phyloP scores from a whole-genome alignment of 2,329 filamentous ascomycete species.

The Colletotrichum echinochloae region DNA sequence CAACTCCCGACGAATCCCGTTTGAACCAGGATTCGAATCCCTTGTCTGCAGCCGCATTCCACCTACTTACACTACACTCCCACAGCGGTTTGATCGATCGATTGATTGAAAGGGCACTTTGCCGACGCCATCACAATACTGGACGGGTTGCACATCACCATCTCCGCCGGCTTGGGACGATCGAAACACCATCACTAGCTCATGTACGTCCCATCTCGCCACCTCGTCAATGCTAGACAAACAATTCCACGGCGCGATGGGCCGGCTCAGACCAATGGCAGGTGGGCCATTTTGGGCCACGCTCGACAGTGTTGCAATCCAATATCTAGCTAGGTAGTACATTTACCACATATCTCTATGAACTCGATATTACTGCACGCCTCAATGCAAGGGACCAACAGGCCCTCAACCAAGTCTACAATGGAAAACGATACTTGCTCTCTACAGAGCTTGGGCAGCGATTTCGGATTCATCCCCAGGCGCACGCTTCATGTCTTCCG shows the following conservation, averaged over 20 bases:
- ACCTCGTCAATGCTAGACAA: background rate
- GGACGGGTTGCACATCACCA: background rate
- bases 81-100: no score
- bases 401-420: background rate
- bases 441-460: background rate
- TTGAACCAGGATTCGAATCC: background rate
- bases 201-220: background rate
- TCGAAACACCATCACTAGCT: background rate
- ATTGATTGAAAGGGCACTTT: background rate
- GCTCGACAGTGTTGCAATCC: background rate
- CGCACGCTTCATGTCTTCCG: conserved; percentile 6
- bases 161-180: no score
- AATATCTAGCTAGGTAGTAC: no score
- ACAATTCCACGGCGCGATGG: background rate
- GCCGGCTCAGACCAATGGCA: background rate
- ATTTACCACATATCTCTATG: background rate
- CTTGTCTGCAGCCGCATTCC: conserved; percentile 5
- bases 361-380: background rate
- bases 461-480: conserved; percentile 7
- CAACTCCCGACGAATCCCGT: background rate
- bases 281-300: background rate
- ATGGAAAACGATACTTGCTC: background rate
- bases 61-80: background rate
- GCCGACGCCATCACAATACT: background rate
- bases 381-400: background rate